Evolutionary conservation across 495 filamentous ascomycete genomes (phyloP).

Genomic region (Thozetella sp.): DNA sequence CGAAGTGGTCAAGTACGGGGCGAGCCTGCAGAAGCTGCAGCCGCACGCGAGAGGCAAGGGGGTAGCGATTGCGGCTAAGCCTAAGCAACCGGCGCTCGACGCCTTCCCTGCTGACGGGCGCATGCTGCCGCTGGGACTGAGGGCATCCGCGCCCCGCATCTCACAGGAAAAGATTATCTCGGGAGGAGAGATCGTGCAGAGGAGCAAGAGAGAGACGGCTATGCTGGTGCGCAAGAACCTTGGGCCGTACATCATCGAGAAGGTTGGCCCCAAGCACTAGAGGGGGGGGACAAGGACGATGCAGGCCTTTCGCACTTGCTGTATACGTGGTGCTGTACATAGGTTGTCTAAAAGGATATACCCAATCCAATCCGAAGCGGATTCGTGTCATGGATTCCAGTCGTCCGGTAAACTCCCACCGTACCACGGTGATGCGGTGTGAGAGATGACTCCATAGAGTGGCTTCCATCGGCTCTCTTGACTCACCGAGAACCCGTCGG

Average conservation of each 20-base stretch:
- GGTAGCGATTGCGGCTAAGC: slow-evolving; percentile 6
- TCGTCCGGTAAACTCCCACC: no score
- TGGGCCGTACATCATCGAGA: slow-evolving; percentile 76
- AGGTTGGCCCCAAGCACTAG: slow-evolving; percentile 14
- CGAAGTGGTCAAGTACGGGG: slow-evolving; percentile 70
- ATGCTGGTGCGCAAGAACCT: slow-evolving; percentile 71
- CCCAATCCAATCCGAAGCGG: background rate
- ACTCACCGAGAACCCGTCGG: no score
- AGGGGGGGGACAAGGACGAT: no score
- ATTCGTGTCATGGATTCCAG: no score
- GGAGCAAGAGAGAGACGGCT: slow-evolving; percentile 70
- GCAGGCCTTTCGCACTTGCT: no score
- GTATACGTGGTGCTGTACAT: no score
- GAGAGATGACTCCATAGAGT: no score
- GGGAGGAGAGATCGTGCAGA: slow-evolving; percentile 63
- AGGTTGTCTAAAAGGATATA: background rate
- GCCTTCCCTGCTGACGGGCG: slow-evolving; percentile 12
- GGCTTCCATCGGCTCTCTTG: no score
- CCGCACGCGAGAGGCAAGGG: slow-evolving; percentile 13
- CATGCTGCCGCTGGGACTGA: slow-evolving; percentile 72
- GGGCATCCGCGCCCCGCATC: slow-evolving; percentile 52
- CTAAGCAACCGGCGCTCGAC: slow-evolving; percentile 21
- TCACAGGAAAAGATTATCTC: slow-evolving; percentile 58
- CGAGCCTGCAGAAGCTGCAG: slow-evolving; percentile 37
- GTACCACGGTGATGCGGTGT: no score